phyloP scores from a whole-genome alignment of 768 basidiomycete genomes.

The Suillus decipiens region DNA sequence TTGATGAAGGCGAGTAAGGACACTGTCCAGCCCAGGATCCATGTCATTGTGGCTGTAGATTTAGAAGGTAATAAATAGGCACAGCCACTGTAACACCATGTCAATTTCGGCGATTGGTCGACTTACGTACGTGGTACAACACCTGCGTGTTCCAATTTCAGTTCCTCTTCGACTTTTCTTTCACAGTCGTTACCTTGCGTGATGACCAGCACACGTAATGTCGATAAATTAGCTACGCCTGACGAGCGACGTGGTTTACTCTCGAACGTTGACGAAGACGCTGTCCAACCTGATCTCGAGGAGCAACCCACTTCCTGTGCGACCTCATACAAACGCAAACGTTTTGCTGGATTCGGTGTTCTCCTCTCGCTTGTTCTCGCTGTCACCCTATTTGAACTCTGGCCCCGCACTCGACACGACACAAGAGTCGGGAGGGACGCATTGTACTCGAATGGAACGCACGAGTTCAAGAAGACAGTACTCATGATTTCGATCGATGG shows the following conservation, averaged over 20 bases:
- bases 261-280: constrained; percentile 14
- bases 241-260: constrained; percentile 31
- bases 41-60: constrained; percentile 4
- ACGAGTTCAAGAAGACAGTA: constrained; percentile 78
- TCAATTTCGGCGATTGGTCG: background rate
- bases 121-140: background rate
- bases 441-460: constrained; percentile 77
- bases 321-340: constrained; percentile 14
- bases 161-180: background rate
- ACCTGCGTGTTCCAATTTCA: background rate
- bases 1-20: constrained; percentile 19
- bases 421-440: constrained; percentile 21
- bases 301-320: constrained; percentile 6
- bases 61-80: constrained; percentile 15
- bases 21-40: constrained; percentile 2
- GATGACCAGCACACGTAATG: background rate
- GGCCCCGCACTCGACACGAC: background rate
- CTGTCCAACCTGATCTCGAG: background rate
- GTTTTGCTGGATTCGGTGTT: constrained; percentile 14
- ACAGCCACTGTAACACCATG: background rate
- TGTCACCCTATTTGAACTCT: constrained; percentile 12
- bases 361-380: constrained; percentile 21
- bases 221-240: background rate
- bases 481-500: constrained; percentile 89
- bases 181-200: background rate